These are phyloP conservation scores for Puccinia novopanici DNA, from an alignment of 1,284 basidiomycete species.

Conservation along the genomic window DNA sequence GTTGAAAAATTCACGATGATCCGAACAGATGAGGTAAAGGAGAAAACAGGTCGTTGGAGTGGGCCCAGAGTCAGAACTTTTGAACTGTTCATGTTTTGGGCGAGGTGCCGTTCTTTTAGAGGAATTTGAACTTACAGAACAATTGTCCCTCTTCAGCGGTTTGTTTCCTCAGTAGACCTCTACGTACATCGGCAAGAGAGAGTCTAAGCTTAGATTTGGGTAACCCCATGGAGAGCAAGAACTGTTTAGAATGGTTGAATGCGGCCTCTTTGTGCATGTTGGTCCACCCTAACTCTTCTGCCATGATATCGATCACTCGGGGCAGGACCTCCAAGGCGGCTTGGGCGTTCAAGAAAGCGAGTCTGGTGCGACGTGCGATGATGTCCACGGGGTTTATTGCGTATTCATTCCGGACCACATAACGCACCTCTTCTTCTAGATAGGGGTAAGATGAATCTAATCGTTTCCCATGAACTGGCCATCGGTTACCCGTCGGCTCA, in stretches of 20 bases:
- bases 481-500: conserved; percentile 73
- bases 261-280: conserved; percentile 66
- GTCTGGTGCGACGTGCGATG: conserved; percentile 82
- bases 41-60: background rate
- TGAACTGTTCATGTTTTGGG: too few species aligned
- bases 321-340: conserved; percentile 83
- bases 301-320: conserved; percentile 86
- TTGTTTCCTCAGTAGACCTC: conserved; percentile 50
- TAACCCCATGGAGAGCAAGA: conserved; percentile 61
- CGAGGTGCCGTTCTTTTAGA: background rate
- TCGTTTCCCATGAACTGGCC: conserved; percentile 83
- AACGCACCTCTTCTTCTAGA: conserved; percentile 90
- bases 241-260: conserved; percentile 63
- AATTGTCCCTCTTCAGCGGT: conserved; percentile 47
- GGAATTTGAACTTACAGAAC: conserved; percentile 34
- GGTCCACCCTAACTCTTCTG: conserved; percentile 78
- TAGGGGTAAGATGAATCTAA: conserved; percentile 77
- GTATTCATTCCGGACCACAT: conserved; percentile 87
- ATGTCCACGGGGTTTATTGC: conserved; percentile 87
- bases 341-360: conserved; percentile 89
- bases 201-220: conserved; percentile 53
- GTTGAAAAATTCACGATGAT: background rate
- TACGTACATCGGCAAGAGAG: conserved; percentile 48
- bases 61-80: too few species aligned
- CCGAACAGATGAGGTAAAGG: background rate